These are phyloP conservation scores for Sambucus nigra DNA, from an alignment of 129 eudicot species.

Conservation along the genomic window DNA sequence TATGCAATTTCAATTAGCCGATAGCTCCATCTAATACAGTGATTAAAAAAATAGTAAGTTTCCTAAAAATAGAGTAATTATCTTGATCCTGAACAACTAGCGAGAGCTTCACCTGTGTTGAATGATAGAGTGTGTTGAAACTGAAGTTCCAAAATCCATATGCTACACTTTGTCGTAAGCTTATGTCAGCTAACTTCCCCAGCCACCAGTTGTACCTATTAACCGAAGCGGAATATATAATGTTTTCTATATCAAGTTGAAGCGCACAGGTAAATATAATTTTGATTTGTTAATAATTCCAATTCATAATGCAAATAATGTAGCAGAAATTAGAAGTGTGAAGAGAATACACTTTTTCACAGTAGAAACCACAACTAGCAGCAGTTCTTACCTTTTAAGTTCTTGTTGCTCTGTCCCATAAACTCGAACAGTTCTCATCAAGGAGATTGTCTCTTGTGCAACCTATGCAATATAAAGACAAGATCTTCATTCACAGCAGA, in stretches of 20 bases:
- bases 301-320: neutral
- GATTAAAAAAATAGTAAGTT: neutral
- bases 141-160: slow-evolving; percentile 93
- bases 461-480: slow-evolving; percentile 39
- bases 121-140: slow-evolving; percentile 91
- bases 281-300: neutral
- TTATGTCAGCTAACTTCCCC: slow-evolving; percentile 73
- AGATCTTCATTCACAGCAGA: neutral
- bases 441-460: slow-evolving; percentile 93
- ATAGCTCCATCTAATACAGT: too few species aligned
- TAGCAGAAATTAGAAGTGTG: neutral
- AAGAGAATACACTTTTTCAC: slow-evolving; percentile 3
- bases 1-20: neutral
- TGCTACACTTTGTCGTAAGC: slow-evolving; percentile 88
- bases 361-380: slow-evolving; percentile 8
- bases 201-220: slow-evolving; percentile 73
- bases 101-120: slow-evolving; percentile 71
- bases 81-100: neutral
- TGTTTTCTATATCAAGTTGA: neutral
- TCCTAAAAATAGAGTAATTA: neutral
- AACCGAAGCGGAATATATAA: slow-evolving; percentile 11
- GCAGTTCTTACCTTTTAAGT: slow-evolving; percentile 50
- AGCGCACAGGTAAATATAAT: slow-evolving; percentile 8
- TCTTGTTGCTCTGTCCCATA: slow-evolving; percentile 93
- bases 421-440: slow-evolving; percentile 96